Evolutionary conservation across 768 basidiomycete genomes (phyloP).

Genomic region (Serpula lacrymans): DNA sequence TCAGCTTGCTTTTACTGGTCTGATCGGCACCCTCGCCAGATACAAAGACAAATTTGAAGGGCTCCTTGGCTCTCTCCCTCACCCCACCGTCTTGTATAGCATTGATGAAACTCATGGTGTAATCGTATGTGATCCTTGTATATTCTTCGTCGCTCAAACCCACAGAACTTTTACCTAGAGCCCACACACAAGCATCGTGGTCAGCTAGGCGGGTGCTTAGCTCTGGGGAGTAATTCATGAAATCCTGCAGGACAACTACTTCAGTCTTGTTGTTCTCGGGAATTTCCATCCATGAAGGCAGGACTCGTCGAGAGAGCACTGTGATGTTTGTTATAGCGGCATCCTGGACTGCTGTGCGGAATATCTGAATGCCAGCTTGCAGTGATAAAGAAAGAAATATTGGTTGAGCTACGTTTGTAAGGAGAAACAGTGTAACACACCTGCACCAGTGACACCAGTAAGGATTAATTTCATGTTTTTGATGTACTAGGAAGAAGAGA

Average conservation of each 20-base stretch:
- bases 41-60: constrained; percentile 36
- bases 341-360: constrained; percentile 29
- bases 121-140: constrained; percentile 32
- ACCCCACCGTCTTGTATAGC: constrained; percentile 26
- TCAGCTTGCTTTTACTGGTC: constrained; percentile 21
- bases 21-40: constrained; percentile 37
- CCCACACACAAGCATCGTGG: constrained; percentile 37
- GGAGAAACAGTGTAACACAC: constrained; percentile 10
- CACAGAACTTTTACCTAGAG: constrained; percentile 24
- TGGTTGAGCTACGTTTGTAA: not conserved
- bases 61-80: constrained; percentile 12
- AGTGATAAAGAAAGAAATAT: not conserved
- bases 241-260: constrained; percentile 31
- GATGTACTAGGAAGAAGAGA: not conserved
- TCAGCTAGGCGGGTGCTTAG: constrained; percentile 25
- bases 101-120: constrained; percentile 26
- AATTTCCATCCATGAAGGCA: constrained; percentile 29
- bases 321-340: constrained; percentile 27
- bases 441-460: constrained; percentile 34
- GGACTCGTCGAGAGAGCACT: constrained; percentile 29
- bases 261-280: constrained; percentile 25
- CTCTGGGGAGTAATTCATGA: constrained; percentile 26
- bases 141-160: constrained; percentile 31
- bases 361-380: constrained; percentile 32
- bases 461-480: constrained; percentile 24